A percentile compares a stretch with the other conserved stretches of the same genome.
These are phyloP conservation scores for Termitomyces sp. DNA, from an alignment of 768 basidiomycete genomes.

Conservation along the genomic window DNA sequence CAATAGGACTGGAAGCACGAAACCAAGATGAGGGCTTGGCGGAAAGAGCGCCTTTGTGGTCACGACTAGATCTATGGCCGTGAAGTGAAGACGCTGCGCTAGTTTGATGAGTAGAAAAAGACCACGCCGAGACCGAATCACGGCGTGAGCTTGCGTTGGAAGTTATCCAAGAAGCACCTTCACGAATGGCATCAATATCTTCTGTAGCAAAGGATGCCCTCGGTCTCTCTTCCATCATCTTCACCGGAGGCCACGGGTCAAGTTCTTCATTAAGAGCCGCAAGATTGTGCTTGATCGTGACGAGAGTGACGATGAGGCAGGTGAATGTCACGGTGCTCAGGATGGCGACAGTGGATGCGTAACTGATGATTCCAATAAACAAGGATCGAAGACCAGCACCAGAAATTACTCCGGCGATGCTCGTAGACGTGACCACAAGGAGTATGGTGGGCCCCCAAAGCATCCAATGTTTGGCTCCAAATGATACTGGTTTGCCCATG, in stretches of 20 bases:
- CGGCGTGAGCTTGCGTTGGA: slow-evolving; percentile 54
- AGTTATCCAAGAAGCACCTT: slow-evolving; percentile 80
- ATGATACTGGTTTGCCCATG: slow-evolving; percentile 62
- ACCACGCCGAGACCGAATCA: slow-evolving; percentile 64
- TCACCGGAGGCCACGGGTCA: slow-evolving; percentile 58
- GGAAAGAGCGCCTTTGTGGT: slow-evolving; percentile 36
- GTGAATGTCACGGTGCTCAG: slow-evolving; percentile 49
- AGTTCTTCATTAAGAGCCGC: slow-evolving; percentile 43
- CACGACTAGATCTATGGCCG: slow-evolving; percentile 24
- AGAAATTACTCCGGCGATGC: slow-evolving; percentile 52
- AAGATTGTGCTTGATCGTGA: slow-evolving; percentile 63
- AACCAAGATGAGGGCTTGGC: slow-evolving; percentile 65
- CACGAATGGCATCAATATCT: slow-evolving; percentile 67
- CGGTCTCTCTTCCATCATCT: slow-evolving; percentile 45
- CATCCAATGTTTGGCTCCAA: slow-evolving; percentile 69
- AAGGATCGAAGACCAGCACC: slow-evolving; percentile 46
- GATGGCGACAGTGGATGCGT: slow-evolving; percentile 46
- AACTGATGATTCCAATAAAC: slow-evolving; percentile 57
- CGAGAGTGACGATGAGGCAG: slow-evolving; percentile 57
- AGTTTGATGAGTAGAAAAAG: slow-evolving; percentile 65
- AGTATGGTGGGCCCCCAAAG: slow-evolving; percentile 62
- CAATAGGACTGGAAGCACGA: slow-evolving; percentile 36
- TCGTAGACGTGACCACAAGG: slow-evolving; percentile 51
- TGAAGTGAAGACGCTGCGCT: slow-evolving; percentile 30
- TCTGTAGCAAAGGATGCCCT: slow-evolving; percentile 65